Base-by-base conservation (phyloP, 1,284 basidiomycete genomes). In the Irpex lacteus region DNA sequence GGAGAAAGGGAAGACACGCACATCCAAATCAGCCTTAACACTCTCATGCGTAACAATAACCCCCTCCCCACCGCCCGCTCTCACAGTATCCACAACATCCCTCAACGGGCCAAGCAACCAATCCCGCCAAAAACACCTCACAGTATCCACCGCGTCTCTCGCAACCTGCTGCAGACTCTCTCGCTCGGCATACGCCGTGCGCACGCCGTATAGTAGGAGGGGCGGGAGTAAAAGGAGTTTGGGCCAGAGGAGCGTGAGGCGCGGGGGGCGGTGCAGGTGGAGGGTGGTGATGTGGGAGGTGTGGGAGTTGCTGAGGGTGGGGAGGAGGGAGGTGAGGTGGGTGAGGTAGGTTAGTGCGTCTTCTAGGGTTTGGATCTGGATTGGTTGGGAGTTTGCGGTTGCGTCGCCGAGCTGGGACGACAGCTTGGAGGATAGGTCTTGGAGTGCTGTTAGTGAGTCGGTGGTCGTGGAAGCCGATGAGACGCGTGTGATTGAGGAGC, bases 101-200 rank as follows among this genome's bases (percentile, higher is more conserved):
- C 85, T 84, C n/a, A 96, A 73, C 0, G 97, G 97, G 66, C 96
- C 92, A 66, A 96, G 78, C 2, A 98, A 81, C 93, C 96, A 98
- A 60, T 89, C 90, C 26, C 86, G 79, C 69, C 95, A 80, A 75
- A 98, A 98, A 0, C 90, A 89, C 52, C 79, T 79, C 5, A 87
- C 70, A 0, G 96, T 97, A 70, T 92, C 88, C 58, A 82, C 75
- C 0, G 87, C 83, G 66, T 93, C 89, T n/a, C 69, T 69, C 1
- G 84, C 81, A 62, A 92, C 79, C 60, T 88, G 82, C 21, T 75
- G 61, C 47, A 91, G 65, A 8, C 80, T 81, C 2, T 76, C 80
- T n/a, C 84, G 80, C 4, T 85, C 85, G 11, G 77, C 76, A 68
- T 86, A 89, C 7, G 84, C 70, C 44, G 74, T 74, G 26, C 80